A percentile compares a stretch with the other conserved stretches of the same genome.
phyloP scores from a whole-genome alignment of 768 basidiomycete genomes.

The Pleurotus eryngii region DNA sequence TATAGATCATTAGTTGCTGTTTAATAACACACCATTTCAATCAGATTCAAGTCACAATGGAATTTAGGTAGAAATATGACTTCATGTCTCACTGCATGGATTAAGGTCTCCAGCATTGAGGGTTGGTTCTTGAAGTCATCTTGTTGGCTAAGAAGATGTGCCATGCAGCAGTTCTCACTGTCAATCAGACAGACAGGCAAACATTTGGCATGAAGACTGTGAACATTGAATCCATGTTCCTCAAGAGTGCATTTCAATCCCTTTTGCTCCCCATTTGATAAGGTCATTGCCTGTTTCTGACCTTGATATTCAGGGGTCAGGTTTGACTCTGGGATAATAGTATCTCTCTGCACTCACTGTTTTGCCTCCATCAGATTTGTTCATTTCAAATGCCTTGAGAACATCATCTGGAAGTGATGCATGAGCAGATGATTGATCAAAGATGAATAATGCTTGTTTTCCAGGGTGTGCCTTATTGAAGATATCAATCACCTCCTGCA shows the following conservation, averaged over 20 bases:
- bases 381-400: conserved; percentile 32
- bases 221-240: conserved; percentile 25
- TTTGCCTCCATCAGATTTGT: conserved; percentile 25
- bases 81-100: no score
- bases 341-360: conserved; percentile 20
- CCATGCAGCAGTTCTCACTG: conserved; percentile 26
- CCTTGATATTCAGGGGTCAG: conserved; percentile 13
- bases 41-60: no score
- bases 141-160: conserved; percentile 25
- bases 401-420: conserved; percentile 25
- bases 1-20: no score
- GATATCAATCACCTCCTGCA: conserved; percentile 27
- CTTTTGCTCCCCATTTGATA: conserved; percentile 21
- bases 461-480: conserved; percentile 34
- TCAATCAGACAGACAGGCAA: conserved; percentile 17
- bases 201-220: conserved; percentile 20
- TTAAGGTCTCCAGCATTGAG: conserved; percentile 14
- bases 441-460: conserved; percentile 30
- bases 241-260: conserved; percentile 27
- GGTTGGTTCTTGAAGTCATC: conserved; percentile 27
- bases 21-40: no score
- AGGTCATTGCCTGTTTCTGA: conserved; percentile 12
- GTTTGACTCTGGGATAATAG: conserved; percentile 27
- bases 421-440: conserved; percentile 42
- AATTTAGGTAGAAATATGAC: no score